Conservation (phyloP, 257 asterid species). For the Nicotiana sylvestris region DNA sequence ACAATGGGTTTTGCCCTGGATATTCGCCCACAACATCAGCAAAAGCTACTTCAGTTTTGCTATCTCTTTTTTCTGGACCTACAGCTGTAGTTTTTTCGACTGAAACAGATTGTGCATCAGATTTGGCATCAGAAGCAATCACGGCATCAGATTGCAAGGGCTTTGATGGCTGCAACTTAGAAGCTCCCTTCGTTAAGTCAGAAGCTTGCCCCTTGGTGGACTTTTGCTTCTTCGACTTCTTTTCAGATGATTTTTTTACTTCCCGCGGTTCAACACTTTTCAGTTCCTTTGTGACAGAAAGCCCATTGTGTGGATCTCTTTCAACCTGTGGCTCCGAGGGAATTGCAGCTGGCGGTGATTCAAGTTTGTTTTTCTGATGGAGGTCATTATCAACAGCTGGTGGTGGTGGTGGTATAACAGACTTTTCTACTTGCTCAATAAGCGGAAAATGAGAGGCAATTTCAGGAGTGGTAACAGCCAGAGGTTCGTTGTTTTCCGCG, state of each 20-base stretch:
- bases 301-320: constrained; percentile 33
- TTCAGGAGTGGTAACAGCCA: constrained; percentile 23
- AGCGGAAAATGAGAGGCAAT: constrained; percentile 26
- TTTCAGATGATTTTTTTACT: constrained; percentile 59
- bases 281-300: constrained; percentile 42
- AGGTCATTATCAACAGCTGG: constrained; percentile 22
- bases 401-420: constrained; percentile 28
- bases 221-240: constrained; percentile 87
- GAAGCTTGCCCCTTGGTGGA: constrained; percentile 49
- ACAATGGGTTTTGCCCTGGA: constrained; percentile 24
- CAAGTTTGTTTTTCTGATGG: constrained; percentile 22
- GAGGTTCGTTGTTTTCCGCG: constrained; percentile 28
- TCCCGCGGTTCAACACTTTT: constrained; percentile 45
- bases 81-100: constrained; percentile 31
- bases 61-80: constrained; percentile 33
- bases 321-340: constrained; percentile 26
- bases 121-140: constrained; percentile 27
- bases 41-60: constrained; percentile 23
- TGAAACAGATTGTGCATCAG: constrained; percentile 27
- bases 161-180: constrained; percentile 47
- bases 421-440: constrained; percentile 27
- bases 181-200: constrained; percentile 37
- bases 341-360: constrained; percentile 24
- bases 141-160: constrained; percentile 35
- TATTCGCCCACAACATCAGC: constrained; percentile 25